Evolutionary conservation across 176 grass and related monocot species (phyloP), one percentile per base, ranked within the genome.

Genomic region (Hyparrhenia diplandra): DNA sequence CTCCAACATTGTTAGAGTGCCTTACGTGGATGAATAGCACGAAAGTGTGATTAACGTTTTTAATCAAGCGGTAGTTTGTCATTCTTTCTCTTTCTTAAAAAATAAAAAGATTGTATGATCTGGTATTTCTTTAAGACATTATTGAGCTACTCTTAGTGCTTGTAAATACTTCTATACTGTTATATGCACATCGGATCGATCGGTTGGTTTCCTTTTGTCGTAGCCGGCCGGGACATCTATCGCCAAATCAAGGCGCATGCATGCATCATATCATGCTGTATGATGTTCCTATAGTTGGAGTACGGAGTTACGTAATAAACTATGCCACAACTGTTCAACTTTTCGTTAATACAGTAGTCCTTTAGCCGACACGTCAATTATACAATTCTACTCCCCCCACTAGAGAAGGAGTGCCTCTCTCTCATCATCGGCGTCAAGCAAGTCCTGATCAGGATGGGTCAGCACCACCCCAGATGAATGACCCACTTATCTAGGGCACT

Each of bases 361-460:
- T 79, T 83, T 83, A 59, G 37, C 86, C 80, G 80, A 83, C 80
- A 83, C 86, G 86, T 88, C 74, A 27, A 30, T 86, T 47, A 64
- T 60, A 86, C 47, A 86, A 86, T 68, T 75, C 20, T 68, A 81
- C 41, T 35, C 46, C 49, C 21, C 14, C 52, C 52, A 57, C 52
- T n/a, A 57, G 52, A 8, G 20, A 13, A 10, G 21, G 24, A 29
- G 8, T 46, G 40, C 68, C n/a, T n/a, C n/a, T n/a, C 40, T 45
- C 23, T 84, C 73, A 55, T 1, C 37, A 24, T 27, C 64, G 41
- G 0, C 54, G 24, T 20, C 18, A 32, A 36, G 4, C 40, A 23
- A 23, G 0, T 24, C 36, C 18, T 58, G 5, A 21, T 58, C 1
- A 28, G 6, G 21, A 73, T 3, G 16, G 54, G 52, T 25, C 68